Evolutionary conservation across 2,329 filamentous ascomycete species (phyloP).

Genomic region (Aureobasidium subglaciale): DNA sequence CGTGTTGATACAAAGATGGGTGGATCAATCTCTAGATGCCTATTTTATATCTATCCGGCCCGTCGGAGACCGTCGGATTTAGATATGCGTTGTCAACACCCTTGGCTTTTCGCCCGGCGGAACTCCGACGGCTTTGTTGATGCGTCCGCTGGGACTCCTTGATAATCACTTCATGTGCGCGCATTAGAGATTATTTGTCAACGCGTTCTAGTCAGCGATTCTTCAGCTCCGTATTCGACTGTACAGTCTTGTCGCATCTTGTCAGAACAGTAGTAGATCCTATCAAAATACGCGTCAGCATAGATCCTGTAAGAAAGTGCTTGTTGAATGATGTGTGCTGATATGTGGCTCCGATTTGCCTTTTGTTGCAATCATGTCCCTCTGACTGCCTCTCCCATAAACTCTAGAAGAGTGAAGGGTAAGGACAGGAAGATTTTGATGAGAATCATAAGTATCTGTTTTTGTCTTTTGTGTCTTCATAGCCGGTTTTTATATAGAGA

Average conservation of each 20-base stretch:
- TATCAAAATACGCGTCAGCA: background rate
- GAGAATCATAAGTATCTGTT: conserved; percentile 12
- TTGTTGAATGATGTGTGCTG: background rate
- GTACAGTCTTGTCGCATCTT: too few species aligned
- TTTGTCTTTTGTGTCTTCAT: conserved; percentile 9
- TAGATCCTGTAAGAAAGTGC: background rate
- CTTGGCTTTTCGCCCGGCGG: too few species aligned
- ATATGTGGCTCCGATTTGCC: conserved; percentile 6
- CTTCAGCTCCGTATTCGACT: too few species aligned
- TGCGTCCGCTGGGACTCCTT: too few species aligned
- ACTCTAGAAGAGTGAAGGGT: background rate
- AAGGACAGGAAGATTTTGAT: background rate
- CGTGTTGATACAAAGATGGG: background rate
- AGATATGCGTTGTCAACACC: background rate
- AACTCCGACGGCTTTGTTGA: too few species aligned
- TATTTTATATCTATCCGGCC: background rate
- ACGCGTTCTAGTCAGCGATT: too few species aligned
- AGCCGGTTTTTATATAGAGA: background rate
- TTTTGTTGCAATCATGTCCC: conserved; percentile 11
- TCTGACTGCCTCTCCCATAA: background rate
- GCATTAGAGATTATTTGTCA: too few species aligned
- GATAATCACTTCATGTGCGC: too few species aligned
- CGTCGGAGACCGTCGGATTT: background rate
- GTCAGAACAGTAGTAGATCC: too few species aligned
- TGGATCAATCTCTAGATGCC: background rate